Base-by-base conservation (phyloP, 1,284 basidiomycete genomes). In the Erythrobasidium hasegawianum region DNA sequence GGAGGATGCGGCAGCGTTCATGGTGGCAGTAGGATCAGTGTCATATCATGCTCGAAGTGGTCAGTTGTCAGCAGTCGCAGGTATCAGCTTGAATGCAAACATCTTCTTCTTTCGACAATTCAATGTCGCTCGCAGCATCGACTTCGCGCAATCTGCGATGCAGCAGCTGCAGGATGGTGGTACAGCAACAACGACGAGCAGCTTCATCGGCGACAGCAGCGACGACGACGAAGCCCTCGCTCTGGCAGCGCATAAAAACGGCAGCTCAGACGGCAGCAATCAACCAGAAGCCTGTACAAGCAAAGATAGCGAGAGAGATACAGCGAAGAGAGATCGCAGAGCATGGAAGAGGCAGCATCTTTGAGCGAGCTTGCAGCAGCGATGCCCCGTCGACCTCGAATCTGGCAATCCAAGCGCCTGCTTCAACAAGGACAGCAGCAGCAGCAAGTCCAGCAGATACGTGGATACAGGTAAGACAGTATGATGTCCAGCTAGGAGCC, bases 301-400 rank as follows among this genome's bases (percentile, higher is more conserved):
- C 62, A 24, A 41, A 56, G 22, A 39, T 57, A 7, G 55, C 45
- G 55, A 26, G 62, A 20, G 62, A 65, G 47, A 41, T 65, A 39
- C 27, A 58, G 40, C 47, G 33, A n/a, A 49, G 45, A 40, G 47
- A 58, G n/a, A 43, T 58, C 18, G 55, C 26, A 20, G 41, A 57
- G 38, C 18, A 53, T 53, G 62, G 62, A 27, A 26, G 54, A 16
- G 62, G 62, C 26, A 65, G 62, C 56, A 43, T 65, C 27, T 65
- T 57, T 22, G 47, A 65, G 40, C 10, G 45, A 16, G 47, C 8
- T 27, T 29, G 14, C 20, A 24, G 27, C 53, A 45, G 54, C 38
- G 16, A 24, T 22, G 8, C 8, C 50, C 5, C 43, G 22, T 16
- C 26, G 22, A 43, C 18, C 20, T 40, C 39, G 49, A 50, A 47